phyloP scores from a whole-genome alignment of 1,284 basidiomycete genomes.

The Apiotrichum montevideense region DNA sequence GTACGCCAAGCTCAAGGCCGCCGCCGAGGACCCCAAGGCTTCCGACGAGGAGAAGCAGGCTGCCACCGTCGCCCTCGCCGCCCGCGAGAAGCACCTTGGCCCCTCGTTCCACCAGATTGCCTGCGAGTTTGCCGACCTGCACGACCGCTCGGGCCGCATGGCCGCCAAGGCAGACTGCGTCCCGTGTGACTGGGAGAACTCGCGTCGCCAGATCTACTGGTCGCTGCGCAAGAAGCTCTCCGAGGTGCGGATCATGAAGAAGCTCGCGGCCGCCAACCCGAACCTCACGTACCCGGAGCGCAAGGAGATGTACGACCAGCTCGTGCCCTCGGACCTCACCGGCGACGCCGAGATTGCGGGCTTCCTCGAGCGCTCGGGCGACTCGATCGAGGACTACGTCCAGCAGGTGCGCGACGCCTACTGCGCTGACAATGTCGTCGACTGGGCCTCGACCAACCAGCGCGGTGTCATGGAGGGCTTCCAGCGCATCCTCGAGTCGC shows the following conservation, averaged over 20 bases:
- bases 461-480: slow-evolving; percentile 41
- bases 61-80: slow-evolving; percentile 62
- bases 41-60: slow-evolving; percentile 66
- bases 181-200: slow-evolving; percentile 75
- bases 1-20: slow-evolving; percentile 75
- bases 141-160: slow-evolving; percentile 89
- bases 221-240: slow-evolving; percentile 61
- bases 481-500: slow-evolving; percentile 52
- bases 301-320: slow-evolving; percentile 33
- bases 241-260: slow-evolving; percentile 48
- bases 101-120: slow-evolving; percentile 94
- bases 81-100: slow-evolving; percentile 73
- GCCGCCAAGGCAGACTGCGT: slow-evolving; percentile 93
- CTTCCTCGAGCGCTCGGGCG: slow-evolving; percentile 43
- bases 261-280: slow-evolving; percentile 45
- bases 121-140: slow-evolving; percentile 90
- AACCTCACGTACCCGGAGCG: slow-evolving; percentile 41
- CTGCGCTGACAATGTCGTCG: slow-evolving; percentile 36
- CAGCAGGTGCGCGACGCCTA: slow-evolving; percentile 36
- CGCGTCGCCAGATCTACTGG: slow-evolving; percentile 94
- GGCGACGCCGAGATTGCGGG: slow-evolving; percentile 41
- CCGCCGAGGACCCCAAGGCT: slow-evolving; percentile 66
- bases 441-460: slow-evolving; percentile 41
- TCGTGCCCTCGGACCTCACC: slow-evolving; percentile 34
- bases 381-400: slow-evolving; percentile 34